Base-by-base conservation (phyloP, 805 yeast species). In the Torulaspora gathmanii region DNA sequence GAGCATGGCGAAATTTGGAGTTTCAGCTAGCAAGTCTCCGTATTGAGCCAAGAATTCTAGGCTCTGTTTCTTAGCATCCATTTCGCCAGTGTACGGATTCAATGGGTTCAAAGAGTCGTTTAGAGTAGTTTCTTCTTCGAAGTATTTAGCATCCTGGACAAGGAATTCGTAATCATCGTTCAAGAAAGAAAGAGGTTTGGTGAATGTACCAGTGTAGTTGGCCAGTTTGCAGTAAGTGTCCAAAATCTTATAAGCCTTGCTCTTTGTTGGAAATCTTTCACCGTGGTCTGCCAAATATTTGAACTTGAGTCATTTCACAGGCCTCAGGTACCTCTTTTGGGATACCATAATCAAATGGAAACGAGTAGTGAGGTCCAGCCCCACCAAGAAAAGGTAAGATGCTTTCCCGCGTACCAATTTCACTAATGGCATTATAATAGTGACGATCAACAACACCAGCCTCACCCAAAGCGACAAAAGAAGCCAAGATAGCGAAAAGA, bases 201-300 rank as follows among this genome's bases (percentile, higher is more conserved):
- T 63, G 52, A 69, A 68, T 12, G 30, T 38, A 4, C 63, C 66
- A 7, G 74, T 62, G 37, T 49, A 53, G 28, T 48, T 48, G 7
- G 45, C 27, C 9, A 56, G 22, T 37, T 48, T 56, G 36, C 50
- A 41, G 45, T 47, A 55, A 1, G 51, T 42, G 13, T 50, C 51
- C 33, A 58, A 60, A 53, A 80, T 64, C 46, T 68, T 70, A 3
- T 60, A 53, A 13, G 58, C 66, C 3, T 70, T 66, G 12, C 68
- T 64, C 4, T 54, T 62, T 2, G 84, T 75, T 4, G 87, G 88
- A 57, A 71, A 84, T 51, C 95, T 70, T 62, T 86, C 93, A 20
- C 91, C 95, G 58, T 87, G 95, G 95, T 57, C 95, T 75, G 54
- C 81, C 79, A 41, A 83, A 65, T 22, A 84, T 63, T 52, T 83